Base-by-base conservation (phyloP, 306 rosid genomes). In the Vigna trinervia region DNA sequence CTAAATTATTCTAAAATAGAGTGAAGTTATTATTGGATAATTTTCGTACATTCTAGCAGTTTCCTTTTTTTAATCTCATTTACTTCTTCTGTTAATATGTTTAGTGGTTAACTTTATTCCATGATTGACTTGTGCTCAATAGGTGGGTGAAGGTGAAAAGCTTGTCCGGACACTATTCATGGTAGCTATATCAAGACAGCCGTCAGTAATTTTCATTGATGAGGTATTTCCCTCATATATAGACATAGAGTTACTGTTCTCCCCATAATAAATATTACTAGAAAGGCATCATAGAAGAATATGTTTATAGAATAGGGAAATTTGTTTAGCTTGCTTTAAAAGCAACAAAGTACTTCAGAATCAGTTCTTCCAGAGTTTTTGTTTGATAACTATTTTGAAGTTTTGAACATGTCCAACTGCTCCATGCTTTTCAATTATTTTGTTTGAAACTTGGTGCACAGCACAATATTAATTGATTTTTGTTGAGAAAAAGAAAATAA, bases 61-160 rank as follows among this genome's bases (percentile, higher is more conserved):
- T n/a, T 62, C 69, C 7, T 62, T 62, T 48, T 38, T 63, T 38
- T 69, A 63, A 64, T 32, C 56, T 72, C 22, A 5, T 32, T 74
- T 68, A 66, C 51, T 69, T 14, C 22, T 41, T 56, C 36, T 56
- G n/a, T 43, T 53, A 61, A 53, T 36, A 43, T 52, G 34, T 51
- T 75, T 80, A 45, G 43, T 73, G 79, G 4, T 68, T 74, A 59
- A 61, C 58, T 65, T 52, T 22, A 34, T 61, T 60, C 78, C 54
- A 47, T 61, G 63, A 75, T 81, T 65, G 39, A 65, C 77, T 89
- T 78, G 15, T 60, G 57, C 75, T 80, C 52, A 75, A 74, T 81
- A 95, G 98, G 98, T 93, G 22, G 98, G 98, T 43, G 98, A 95
- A 83, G 95, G 81, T 80, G 98, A 95, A 85, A 95, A 95, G 84